Conservation (phyloP, 371 early-diverging fungal genomes). For the Mortierella sp. region DNA sequence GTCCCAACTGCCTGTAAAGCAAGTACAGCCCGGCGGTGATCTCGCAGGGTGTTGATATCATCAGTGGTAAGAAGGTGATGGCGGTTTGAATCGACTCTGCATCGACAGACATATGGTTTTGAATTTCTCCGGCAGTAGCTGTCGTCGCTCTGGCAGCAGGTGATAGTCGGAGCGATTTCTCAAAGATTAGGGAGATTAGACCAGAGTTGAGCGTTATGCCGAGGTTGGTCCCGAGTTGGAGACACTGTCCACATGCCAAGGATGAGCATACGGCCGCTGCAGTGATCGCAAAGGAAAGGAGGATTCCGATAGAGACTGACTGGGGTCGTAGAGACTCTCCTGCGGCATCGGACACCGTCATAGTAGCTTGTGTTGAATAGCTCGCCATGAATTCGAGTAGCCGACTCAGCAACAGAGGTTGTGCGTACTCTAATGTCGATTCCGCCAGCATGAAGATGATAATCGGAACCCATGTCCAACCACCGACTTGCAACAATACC, state of each 20-base stretch:
- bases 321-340: slow-evolving; percentile 9
- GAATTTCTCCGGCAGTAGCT: slow-evolving; percentile 81
- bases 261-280: slow-evolving; percentile 7
- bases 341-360: slow-evolving; percentile 18
- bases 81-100: slow-evolving; percentile 31
- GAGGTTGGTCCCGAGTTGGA: slow-evolving; percentile 9
- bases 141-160: slow-evolving; percentile 81
- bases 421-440: slow-evolving; percentile 5
- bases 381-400: slow-evolving; percentile 34
- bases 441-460: slow-evolving; percentile 8
- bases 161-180: slow-evolving; percentile 84
- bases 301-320: slow-evolving; percentile 18
- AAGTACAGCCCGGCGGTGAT: slow-evolving; percentile 58
- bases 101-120: slow-evolving; percentile 80
- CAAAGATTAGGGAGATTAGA: slow-evolving; percentile 86
- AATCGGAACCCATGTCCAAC: not conserved
- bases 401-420: slow-evolving; percentile 26
- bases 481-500: slow-evolving; percentile 13
- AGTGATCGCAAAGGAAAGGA: slow-evolving; percentile 20
- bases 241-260: not conserved
- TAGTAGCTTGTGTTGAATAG: too few species aligned
- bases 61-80: slow-evolving; percentile 12
- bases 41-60: slow-evolving; percentile 28
- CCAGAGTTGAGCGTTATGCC: slow-evolving; percentile 71
- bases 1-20: slow-evolving; percentile 85